Evolutionary conservation across 2,329 filamentous ascomycete genomes (phyloP), one percentile per base, ranked within the genome.

Genomic region (Coniella vitis): DNA sequence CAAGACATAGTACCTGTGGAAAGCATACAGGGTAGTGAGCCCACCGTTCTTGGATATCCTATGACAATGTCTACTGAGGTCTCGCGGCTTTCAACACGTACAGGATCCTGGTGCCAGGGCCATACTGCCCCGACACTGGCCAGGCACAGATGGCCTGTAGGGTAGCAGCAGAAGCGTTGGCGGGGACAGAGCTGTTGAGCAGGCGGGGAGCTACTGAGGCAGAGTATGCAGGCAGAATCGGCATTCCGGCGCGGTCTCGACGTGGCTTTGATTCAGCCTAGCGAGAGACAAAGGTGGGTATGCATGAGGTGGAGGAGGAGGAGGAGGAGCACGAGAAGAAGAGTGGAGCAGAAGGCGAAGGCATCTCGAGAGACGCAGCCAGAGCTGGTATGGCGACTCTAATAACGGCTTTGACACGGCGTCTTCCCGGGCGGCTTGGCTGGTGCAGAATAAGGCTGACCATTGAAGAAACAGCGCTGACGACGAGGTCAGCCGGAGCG

Each of bases 1-100:
- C 2, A 86, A 73, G 38, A 78, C 70, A 59, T 86, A 86, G 61
- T 84, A 83, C 52, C 78, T 79, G 53, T 9, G 9, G n/a, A 8
- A 19, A 2, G 5, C 12, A 14, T 10, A 13, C 2, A 16, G 21
- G n/a, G n/a, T n/a, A n/a, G n/a, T n/a, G n/a, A n/a, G n/a, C n/a
- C n/a, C n/a, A n/a, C n/a, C n/a, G n/a, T n/a, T n/a, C n/a, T n/a
- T n/a, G n/a, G n/a, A n/a, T n/a, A n/a, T n/a, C n/a, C n/a, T n/a
- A n/a, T n/a, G n/a, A n/a, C n/a, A n/a, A n/a, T n/a, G n/a, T n/a
- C n/a, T n/a, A n/a, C n/a, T n/a, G n/a, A n/a, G n/a, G n/a, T n/a
- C n/a, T n/a, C n/a, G n/a, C n/a, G n/a, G n/a, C n/a, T n/a, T n/a
- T 13, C 14, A 38, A 20, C 38, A 65, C 72, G 59, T 59, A 78